Evolutionary conservation across 2,329 filamentous ascomycete species (phyloP).

Genomic region (Dothidotthia symphoricarpi): DNA sequence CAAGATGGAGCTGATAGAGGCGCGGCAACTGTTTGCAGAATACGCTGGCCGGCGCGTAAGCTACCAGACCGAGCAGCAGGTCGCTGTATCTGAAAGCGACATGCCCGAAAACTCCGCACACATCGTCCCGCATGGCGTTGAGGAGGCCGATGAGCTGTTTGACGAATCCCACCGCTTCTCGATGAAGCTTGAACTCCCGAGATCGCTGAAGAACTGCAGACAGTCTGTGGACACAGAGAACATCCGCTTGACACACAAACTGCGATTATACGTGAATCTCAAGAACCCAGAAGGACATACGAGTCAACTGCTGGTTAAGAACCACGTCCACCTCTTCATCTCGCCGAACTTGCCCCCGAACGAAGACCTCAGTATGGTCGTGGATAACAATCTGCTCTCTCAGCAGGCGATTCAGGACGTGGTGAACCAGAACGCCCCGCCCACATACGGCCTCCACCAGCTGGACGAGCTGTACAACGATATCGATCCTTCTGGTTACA

Average conservation of each 20-base stretch:
- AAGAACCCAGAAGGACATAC: conserved; percentile 94
- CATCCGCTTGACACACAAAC: conserved; percentile 89
- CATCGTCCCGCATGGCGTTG: conserved; percentile 27
- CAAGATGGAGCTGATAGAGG: conserved; percentile 74
- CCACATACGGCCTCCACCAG: conserved; percentile 84
- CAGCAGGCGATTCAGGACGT: conserved; percentile 52
- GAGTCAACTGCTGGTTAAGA: conserved; percentile 87
- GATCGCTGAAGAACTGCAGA: conserved; percentile 75
- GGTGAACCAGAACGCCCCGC: conserved; percentile 71
- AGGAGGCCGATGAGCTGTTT: conserved; percentile 41
- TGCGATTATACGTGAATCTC: conserved; percentile 86
- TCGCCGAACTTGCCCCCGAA: conserved; percentile 89
- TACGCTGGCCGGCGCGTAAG: conserved; percentile 41
- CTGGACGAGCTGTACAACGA: conserved; percentile 90
- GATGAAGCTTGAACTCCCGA: conserved; percentile 67
- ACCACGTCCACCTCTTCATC: conserved; percentile 91
- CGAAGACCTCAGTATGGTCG: conserved; percentile 72
- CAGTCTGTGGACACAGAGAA: conserved; percentile 87
- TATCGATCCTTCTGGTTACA: conserved; percentile 76
- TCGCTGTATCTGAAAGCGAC: conserved; percentile 34
- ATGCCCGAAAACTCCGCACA: conserved; percentile 38
- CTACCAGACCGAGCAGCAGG: conserved; percentile 32
- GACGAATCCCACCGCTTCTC: conserved; percentile 62
- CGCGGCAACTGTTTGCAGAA: conserved; percentile 44
- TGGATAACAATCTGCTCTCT: conserved; percentile 41